Evolutionary conservation across 1,139 yeast genomes (phyloP).

Genomic region (Magnusiomyces ingens): DNA sequence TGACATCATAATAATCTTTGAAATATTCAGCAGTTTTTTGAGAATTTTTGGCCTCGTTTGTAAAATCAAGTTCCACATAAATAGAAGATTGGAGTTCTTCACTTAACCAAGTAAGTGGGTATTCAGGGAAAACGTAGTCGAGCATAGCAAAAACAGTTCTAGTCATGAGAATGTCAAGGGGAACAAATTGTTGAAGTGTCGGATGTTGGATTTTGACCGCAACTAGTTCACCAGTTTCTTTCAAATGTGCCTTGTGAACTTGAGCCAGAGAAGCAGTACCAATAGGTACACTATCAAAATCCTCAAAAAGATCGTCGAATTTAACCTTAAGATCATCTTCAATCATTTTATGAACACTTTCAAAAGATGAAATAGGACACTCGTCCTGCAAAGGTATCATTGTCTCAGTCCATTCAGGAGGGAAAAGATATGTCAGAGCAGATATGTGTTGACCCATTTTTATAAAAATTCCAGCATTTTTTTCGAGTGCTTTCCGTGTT

Average conservation of each 20-base stretch:
- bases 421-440: slow-evolving; percentile 85
- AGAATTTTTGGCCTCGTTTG: slow-evolving; percentile 81
- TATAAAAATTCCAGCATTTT: slow-evolving; percentile 87
- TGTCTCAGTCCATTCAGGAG: slow-evolving; percentile 90
- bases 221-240: slow-evolving; percentile 58
- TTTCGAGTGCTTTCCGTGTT: slow-evolving; percentile 71
- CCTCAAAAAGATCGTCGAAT: slow-evolving; percentile 58
- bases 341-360: slow-evolving; percentile 63
- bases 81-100: slow-evolving; percentile 85
- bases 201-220: slow-evolving; percentile 98
- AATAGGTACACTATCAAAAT: slow-evolving; percentile 66
- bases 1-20: slow-evolving; percentile 44
- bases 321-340: slow-evolving; percentile 54
- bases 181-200: slow-evolving; percentile 76
- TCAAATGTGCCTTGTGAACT: slow-evolving; percentile 73
- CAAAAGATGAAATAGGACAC: slow-evolving; percentile 76
- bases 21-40: slow-evolving; percentile 62
- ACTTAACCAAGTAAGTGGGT: slow-evolving; percentile 88
- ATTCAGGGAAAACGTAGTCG: slow-evolving; percentile 81
- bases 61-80: slow-evolving; percentile 81
- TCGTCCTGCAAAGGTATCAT: slow-evolving; percentile 90
- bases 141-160: slow-evolving; percentile 66
- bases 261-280: slow-evolving; percentile 97
- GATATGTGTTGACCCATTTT: slow-evolving; percentile 92
- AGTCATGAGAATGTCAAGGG: slow-evolving; percentile 77